phyloP scores from a whole-genome alignment of 2,329 filamentous ascomycete genomes.

The Emergomyces orientalis region DNA sequence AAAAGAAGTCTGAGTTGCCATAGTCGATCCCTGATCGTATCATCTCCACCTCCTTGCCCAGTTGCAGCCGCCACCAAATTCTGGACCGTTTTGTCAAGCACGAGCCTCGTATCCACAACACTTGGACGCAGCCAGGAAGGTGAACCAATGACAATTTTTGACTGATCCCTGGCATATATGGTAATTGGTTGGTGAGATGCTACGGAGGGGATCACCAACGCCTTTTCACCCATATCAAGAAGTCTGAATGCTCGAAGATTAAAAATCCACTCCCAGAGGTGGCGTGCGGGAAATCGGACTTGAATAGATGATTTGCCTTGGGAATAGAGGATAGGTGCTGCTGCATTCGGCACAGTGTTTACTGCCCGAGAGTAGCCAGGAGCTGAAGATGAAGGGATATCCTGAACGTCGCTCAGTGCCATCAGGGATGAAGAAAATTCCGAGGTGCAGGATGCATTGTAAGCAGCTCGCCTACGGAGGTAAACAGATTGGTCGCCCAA shows the following conservation, averaged over 20 bases:
- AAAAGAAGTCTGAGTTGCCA: conserved; percentile 57
- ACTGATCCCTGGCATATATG: conserved; percentile 25
- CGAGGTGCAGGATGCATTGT: conserved; percentile 50
- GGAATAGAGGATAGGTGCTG: conserved; percentile 14
- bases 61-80: conserved; percentile 26
- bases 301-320: conserved; percentile 19
- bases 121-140: conserved; percentile 48
- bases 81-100: conserved; percentile 47
- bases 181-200: conserved; percentile 24
- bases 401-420: conserved; percentile 56
- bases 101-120: conserved; percentile 62
- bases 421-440: conserved; percentile 66
- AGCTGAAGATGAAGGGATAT: conserved; percentile 28
- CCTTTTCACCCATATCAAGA: conserved; percentile 57
- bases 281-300: conserved; percentile 26
- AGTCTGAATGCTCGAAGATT: conserved; percentile 46
- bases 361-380: conserved; percentile 4
- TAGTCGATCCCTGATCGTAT: conserved; percentile 47
- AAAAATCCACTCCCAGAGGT: conserved; percentile 67
- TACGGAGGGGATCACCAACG: conserved; percentile 48
- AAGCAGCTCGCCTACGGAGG: conserved; percentile 60
- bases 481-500: conserved; percentile 60
- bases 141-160: conserved; percentile 32
- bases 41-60: conserved; percentile 27
- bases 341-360: not conserved